Base-by-base conservation (phyloP, 495 filamentous ascomycete genomes). In the Delitschia confertaspora region DNA sequence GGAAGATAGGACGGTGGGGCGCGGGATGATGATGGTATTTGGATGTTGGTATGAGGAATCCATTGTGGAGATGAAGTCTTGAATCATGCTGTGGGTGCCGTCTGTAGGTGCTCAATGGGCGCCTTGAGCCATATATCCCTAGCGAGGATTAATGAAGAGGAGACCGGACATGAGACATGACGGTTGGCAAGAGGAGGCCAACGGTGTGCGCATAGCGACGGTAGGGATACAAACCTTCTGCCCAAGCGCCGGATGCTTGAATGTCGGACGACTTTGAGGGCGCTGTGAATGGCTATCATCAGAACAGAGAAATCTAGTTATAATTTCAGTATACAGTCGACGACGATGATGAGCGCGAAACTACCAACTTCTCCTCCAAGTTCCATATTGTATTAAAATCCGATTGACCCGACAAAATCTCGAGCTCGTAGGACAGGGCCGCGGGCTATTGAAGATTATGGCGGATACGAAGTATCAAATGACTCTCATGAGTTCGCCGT, bases 221-320 rank as follows among this genome's bases (percentile, higher is more conserved):
- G 33, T 80, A 79, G 19, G 72, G 76, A 61, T 80, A 81, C 14
- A 87, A 68, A 3, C 82, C 82, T n/a, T 75, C 68, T n/a, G 53
- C 20, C 13, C 37, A 42, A 29, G 56, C 43, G 7, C 60, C 53
- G 30, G 51, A n/a, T n/a, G n/a, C n/a, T 59, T 11, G 59, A 57
- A 3, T 76, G 76, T 16, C 68, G 65, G 44, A 85, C 76, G 38
- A 86, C 76, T 51, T 77, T 82, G 36, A 84, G 63, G 29, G 72
- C 74, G 27, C 78, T 78, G 49, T 88, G 83, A 35, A 85, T 56
- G 18, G 80, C 76, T 49, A 88, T 84, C 39, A 83, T 65, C 11
- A 86, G 66, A 13, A 80, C 74, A 17, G 80, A 72, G 41, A 80
- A 65, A 57, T 88, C 82, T 79, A 35, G n/a, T n/a, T n/a, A n/a